Base-by-base conservation (phyloP, 805 yeast species). In the Hanseniaspora taiwanica region DNA sequence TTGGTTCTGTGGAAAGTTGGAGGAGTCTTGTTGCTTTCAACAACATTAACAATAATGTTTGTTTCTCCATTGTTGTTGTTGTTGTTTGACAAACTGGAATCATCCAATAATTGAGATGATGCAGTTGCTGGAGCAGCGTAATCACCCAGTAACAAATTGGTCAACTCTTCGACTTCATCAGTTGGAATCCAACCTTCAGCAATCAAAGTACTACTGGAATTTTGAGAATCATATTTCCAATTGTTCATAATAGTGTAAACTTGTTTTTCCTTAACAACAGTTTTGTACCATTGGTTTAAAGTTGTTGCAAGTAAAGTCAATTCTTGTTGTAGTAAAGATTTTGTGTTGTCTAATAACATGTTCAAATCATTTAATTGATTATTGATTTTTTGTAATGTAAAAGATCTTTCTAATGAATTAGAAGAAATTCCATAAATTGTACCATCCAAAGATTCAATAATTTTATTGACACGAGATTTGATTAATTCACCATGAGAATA, bases 111-210 rank as follows among this genome's bases (percentile, higher is more conserved):
- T 16, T 49, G 46, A 4, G 48, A 42, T 7, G 25, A 23, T 7
- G 25, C 9, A 7, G 25, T 7, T n/a, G 56, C 7, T n/a, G n/a
- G n/a, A n/a, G n/a, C n/a, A n/a, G n/a, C n/a, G n/a, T n/a, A n/a
- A n/a, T n/a, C n/a, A n/a, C n/a, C n/a, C n/a, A n/a, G n/a, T n/a
- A n/a, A n/a, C n/a, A n/a, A n/a, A 10, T 50, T 51, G 48, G 68
- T 71, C 42, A 80, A 59, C 10, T 61, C 55, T 6, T 53, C 55
- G 36, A 76, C 59, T 44, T 76, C 81, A 40, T 65, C 64, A 9
- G 62, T 61, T 27, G 86, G 86, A 27, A 74, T 71, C 94, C 82
- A 80, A 35, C 84, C 85, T 65, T 76, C 84, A 24, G 76, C 82
- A 39, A 74, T 80, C 37, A 74, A 66, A 54, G 78, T 78, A 52